These are phyloP conservation scores for Bolboschoenus planiculmis DNA, from an alignment of 176 grass and related monocot genomes.

Conservation along the genomic window DNA sequence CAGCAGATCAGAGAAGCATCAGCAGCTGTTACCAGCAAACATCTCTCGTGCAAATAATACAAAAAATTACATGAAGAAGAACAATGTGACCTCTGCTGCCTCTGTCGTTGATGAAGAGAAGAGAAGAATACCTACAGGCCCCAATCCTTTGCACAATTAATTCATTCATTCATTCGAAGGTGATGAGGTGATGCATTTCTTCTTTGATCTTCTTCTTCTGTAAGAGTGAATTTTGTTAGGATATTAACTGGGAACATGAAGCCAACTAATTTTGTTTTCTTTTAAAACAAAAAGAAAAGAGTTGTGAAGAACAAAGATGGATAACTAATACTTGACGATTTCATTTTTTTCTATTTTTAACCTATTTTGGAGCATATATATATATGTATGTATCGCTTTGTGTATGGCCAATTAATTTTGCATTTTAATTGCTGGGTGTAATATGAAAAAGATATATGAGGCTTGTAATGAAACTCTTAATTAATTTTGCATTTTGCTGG, in stretches of 20 bases:
- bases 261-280: not conserved
- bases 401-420: not conserved
- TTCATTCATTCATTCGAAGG: not conserved
- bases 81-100: not conserved
- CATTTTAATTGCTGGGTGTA: not conserved
- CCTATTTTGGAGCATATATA: no score
- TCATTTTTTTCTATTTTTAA: not conserved
- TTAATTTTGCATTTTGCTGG: not conserved
- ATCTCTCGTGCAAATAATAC: not conserved
- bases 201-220: not conserved
- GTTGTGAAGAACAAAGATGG: not conserved
- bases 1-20: constrained; percentile 19
- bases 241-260: not conserved
- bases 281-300: not conserved
- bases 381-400: not conserved
- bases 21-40: no score
- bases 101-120: constrained; percentile 23
- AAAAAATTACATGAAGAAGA: not conserved
- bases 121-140: constrained; percentile 39
- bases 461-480: no score
- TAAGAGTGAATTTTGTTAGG: not conserved
- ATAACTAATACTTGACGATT: not conserved
- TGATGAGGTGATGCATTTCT: not conserved
- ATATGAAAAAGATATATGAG: no score
- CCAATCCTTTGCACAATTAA: constrained; percentile 57